Evolutionary conservation across 2,329 filamentous ascomycete species (phyloP), one percentile per base, ranked within the genome.

Genomic region (Arthroderma sp.): DNA sequence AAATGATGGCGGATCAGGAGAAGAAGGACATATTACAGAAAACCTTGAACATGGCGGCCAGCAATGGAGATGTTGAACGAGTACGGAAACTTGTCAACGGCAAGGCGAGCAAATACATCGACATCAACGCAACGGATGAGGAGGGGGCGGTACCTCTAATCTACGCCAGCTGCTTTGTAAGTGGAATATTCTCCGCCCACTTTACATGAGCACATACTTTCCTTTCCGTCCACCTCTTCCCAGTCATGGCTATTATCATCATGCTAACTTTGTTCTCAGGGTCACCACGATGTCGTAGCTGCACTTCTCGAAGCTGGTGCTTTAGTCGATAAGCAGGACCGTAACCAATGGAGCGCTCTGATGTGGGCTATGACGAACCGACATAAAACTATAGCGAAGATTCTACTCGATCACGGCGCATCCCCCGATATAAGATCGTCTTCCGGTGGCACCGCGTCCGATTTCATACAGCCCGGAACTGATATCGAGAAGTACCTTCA

Each of bases 301-400:
- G 78, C 82, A 33, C 74, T 98, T 42, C 77, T 98, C 43, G 77
- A 86, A 48, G 86, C 86, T 6, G 88, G 89, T 27, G 89, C 83
- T 34, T 77, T 86, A 56, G 87, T 96, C 43, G 87, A 98, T 66
- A 82, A 82, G 56, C 89, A 96, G 64, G 91, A 98, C 61, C 84
- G 82, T 51, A 96, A 96, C 60, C 83, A 93, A 59, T 98, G 91
- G 91, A 96, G 86, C 57, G 85, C 91, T 9, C 72, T 98, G 49
- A 98, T 98, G 88, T 98, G 91, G 91, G 89, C 91, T 41, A 96
- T 96, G 86, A 98, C 91, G 45, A 98, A 98, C 64, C 73, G 88
- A 46, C 91, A 98, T 66, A 96, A 96, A 66, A 81, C 80, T 40
- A 98, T 98, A 53, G 88, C 89, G 32, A 96, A 96, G 65, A 73